phyloP scores from a whole-genome alignment of 192 early-diverging fungal species.

The Entophlyctis luteolus region DNA sequence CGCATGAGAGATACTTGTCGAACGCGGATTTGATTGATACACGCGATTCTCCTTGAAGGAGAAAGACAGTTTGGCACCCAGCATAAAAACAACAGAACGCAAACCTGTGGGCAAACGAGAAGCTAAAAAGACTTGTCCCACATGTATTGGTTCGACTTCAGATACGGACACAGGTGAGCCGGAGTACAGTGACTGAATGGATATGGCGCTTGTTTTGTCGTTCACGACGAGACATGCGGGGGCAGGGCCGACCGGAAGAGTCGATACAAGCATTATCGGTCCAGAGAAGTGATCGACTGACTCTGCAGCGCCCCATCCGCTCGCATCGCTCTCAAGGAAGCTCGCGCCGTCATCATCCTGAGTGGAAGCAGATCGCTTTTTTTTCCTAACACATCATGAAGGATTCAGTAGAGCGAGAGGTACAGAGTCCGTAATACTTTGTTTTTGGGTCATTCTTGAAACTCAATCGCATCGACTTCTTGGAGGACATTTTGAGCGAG shows the following conservation, averaged over 20 bases:
- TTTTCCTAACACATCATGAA: no score
- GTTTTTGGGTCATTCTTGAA: constrained; percentile 28
- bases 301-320: constrained; percentile 66
- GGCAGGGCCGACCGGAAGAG: constrained; percentile 6
- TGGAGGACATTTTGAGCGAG: background rate
- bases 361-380: no score
- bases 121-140: constrained; percentile 67
- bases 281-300: constrained; percentile 62
- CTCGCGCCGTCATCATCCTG: no score
- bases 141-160: constrained; percentile 44
- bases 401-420: no score
- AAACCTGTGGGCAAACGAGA: constrained; percentile 53
- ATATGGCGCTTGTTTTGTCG: constrained; percentile 14
- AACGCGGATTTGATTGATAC: constrained; percentile 58
- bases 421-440: no score
- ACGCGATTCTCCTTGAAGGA: background rate
- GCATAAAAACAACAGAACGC: background rate
- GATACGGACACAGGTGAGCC: background rate
- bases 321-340: no score
- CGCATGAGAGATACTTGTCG: constrained; percentile 66
- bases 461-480: constrained; percentile 16
- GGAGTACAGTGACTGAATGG: constrained; percentile 11
- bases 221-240: constrained; percentile 24
- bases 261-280: constrained; percentile 61
- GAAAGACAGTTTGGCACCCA: background rate